phyloP scores from a whole-genome alignment of 208 protist genomes.

The Polymyxa betae region DNA sequence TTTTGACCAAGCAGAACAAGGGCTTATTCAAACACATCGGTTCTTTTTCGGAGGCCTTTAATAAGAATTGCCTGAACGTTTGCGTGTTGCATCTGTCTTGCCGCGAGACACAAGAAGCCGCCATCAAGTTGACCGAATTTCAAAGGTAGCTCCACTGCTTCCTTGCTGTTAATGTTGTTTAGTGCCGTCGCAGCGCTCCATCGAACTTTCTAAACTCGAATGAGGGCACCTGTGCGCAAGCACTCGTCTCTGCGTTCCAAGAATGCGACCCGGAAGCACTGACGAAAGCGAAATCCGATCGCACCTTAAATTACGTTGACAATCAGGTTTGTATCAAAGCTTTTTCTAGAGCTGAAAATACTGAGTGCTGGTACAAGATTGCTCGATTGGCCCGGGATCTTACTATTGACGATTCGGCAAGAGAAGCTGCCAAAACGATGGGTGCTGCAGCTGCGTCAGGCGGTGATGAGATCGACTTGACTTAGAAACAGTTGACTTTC shows the following conservation, averaged over 20 bases:
- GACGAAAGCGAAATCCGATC: slow-evolving; percentile 40
- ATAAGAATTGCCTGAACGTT: slow-evolving; percentile 47
- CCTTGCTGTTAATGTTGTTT: not conserved
- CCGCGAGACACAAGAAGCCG: not conserved
- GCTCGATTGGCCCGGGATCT: slow-evolving; percentile 16
- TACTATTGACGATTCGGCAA: slow-evolving; percentile 11
- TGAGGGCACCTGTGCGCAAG: not conserved
- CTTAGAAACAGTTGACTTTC: not conserved
- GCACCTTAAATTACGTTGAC: slow-evolving; percentile 18
- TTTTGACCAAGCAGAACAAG: slow-evolving; percentile 36
- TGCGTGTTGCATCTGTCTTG: not conserved
- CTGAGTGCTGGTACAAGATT: not conserved
- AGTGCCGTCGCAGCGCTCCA: not conserved
- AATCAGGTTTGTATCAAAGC: not conserved
- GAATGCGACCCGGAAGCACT: not conserved
- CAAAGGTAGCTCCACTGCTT: not conserved
- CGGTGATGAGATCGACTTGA: not conserved
- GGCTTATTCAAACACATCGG: slow-evolving; percentile 25
- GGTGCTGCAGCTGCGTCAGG: not conserved
- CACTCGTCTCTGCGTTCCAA: not conserved
- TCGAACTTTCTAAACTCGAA: not conserved
- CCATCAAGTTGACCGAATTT: not conserved
- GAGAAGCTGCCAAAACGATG: slow-evolving; percentile 34
- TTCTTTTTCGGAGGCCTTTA: not conserved
- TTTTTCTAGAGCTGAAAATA: not conserved